phyloP scores from a whole-genome alignment of 805 yeast genomes.

The Lachancea kluyveri region DNA sequence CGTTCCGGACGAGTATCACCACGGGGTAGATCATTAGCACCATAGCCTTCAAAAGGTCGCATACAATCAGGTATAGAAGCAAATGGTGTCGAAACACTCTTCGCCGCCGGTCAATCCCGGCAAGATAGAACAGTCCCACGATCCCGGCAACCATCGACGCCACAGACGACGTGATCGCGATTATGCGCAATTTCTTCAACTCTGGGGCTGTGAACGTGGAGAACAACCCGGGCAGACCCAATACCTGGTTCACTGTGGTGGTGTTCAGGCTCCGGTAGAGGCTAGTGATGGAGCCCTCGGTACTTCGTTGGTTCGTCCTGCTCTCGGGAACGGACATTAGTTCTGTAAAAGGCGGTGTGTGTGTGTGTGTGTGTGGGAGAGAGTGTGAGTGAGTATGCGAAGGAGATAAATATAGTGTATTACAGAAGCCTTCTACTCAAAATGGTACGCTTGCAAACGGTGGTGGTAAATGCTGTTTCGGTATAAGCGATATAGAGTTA shows the following conservation, averaged over 20 bases:
- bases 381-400: no score
- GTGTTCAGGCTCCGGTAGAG: no score
- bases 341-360: no score
- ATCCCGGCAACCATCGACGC: slow-evolving; percentile 49
- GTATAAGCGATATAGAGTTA: no score
- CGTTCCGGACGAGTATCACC: slow-evolving; percentile 39
- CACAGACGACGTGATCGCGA: slow-evolving; percentile 45
- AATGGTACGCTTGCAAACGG: no score
- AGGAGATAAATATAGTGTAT: no score
- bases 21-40: slow-evolving; percentile 65
- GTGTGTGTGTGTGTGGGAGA: no score
- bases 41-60: slow-evolving; percentile 70
- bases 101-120: slow-evolving; percentile 58
- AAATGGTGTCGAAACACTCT: slow-evolving; percentile 65
- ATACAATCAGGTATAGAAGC: slow-evolving; percentile 58
- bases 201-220: slow-evolving; percentile 20
- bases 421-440: no score
- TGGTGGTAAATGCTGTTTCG: no score
- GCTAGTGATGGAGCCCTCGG: no score
- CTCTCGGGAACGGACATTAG: no score
- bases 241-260: slow-evolving; percentile 26
- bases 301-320: no score
- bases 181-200: slow-evolving; percentile 27
- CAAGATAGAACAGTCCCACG: slow-evolving; percentile 51
- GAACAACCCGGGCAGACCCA: slow-evolving; percentile 31